A percentile compares a stretch with the other conserved stretches of the same genome.
Evolutionary conservation across 768 basidiomycete species (phyloP).

Genomic region (Mrakia blollopis): DNA sequence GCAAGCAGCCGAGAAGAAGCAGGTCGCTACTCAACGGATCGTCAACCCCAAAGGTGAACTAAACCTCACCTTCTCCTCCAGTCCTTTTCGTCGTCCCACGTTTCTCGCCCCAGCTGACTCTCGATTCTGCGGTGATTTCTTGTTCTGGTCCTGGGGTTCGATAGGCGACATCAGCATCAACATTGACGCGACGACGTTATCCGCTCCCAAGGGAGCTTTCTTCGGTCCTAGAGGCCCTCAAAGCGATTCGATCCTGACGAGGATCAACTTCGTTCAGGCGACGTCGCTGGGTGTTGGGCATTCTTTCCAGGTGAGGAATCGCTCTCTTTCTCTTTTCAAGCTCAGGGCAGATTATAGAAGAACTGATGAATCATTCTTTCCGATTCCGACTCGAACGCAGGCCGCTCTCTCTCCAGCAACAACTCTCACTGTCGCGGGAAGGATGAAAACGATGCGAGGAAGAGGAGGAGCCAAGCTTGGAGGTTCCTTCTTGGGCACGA

Average conservation of each 20-base stretch:
- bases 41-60: constrained; percentile 40
- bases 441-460: constrained; percentile 2
- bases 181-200: constrained; percentile 42
- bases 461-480: constrained; percentile 34
- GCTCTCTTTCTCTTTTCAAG: too few species aligned
- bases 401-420: constrained; percentile 14
- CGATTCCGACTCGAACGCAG: constrained; percentile 9
- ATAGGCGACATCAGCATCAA: constrained; percentile 37
- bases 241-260: constrained; percentile 1
- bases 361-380: too few species aligned
- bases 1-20: constrained; percentile 40
- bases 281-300: constrained; percentile 17
- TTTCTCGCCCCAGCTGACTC: neutral
- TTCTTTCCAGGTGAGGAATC: constrained; percentile 26
- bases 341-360: too few species aligned
- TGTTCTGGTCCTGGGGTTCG: neutral
- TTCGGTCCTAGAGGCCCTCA: constrained; percentile 26
- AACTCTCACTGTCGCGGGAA: constrained; percentile 17
- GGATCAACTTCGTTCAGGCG: constrained; percentile 23
- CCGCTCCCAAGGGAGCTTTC: constrained; percentile 35
- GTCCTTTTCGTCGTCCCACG: neutral
- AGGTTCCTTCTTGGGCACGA: constrained; percentile 59
- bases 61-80: neutral
- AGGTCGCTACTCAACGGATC: constrained; percentile 36
- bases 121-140: neutral